phyloP scores from a whole-genome alignment of 805 yeast genomes.

The Candida methanosorbosa region DNA sequence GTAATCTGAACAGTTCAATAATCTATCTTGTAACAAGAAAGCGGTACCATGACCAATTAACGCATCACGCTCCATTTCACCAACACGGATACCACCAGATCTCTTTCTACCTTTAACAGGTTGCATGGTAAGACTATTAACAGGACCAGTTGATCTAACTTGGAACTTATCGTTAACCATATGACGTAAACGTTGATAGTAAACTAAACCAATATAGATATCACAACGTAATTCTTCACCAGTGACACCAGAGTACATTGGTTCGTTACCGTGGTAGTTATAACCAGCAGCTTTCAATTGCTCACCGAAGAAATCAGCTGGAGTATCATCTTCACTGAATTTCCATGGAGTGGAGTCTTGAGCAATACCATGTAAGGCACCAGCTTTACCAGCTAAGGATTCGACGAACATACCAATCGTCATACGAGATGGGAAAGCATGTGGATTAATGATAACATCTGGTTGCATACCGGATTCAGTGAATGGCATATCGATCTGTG shows the following conservation, averaged over 20 bases:
- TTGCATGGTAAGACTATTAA: conserved; percentile 94
- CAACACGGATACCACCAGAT: conserved; percentile 98
- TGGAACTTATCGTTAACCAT: conserved; percentile 99
- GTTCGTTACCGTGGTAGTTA: conserved; percentile 97
- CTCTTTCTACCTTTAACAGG: conserved; percentile 99
- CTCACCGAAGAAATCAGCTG: conserved; percentile 96
- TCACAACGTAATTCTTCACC: conserved; percentile 97
- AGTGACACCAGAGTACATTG: conserved; percentile 97
- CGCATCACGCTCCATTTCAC: conserved; percentile 99
- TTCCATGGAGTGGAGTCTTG: conserved; percentile 97
- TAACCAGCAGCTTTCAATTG: conserved; percentile 84
- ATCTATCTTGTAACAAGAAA: conserved; percentile 86
- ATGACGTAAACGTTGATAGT: conserved; percentile 96
- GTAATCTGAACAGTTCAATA: conserved; percentile 92
- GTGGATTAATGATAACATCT: conserved; percentile 95
- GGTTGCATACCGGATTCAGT: conserved; percentile 95
- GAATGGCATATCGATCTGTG: conserved; percentile 94
- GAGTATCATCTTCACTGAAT: conserved; percentile 85
- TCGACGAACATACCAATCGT: conserved; percentile 99
- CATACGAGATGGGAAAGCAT: conserved; percentile 99
- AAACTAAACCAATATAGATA: conserved; percentile 93
- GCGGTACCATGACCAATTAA: conserved; percentile 98
- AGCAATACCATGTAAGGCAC: conserved; percentile 95
- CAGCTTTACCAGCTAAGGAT: conserved; percentile 97
- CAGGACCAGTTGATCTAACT: conserved; percentile 98